These are phyloP conservation scores for Orbilia ellipsospora DNA, from an alignment of 2,329 filamentous ascomycete genomes.

Conservation along the genomic window DNA sequence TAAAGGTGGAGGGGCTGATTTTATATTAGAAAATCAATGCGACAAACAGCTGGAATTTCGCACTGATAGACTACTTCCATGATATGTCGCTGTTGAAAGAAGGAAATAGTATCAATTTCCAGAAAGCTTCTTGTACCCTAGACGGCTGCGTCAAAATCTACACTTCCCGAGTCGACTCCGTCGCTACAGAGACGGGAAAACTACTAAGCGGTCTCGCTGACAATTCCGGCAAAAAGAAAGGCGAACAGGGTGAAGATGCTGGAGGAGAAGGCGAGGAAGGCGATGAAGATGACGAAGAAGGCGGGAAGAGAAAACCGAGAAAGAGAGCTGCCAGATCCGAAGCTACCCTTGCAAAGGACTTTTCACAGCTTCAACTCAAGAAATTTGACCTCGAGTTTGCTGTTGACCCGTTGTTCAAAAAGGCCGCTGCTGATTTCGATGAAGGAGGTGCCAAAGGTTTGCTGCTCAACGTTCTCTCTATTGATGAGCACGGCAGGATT, in stretches of 20 bases:
- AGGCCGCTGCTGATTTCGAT: constrained; percentile 97
- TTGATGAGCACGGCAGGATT: constrained; percentile 89
- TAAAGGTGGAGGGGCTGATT: background rate
- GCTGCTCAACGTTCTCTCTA: constrained; percentile 94
- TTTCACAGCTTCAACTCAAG: constrained; percentile 88
- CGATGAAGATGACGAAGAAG: constrained; percentile 70
- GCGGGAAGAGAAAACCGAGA: constrained; percentile 75
- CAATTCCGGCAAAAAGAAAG: constrained; percentile 75
- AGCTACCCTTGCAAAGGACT: constrained; percentile 89
- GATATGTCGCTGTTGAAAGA: constrained; percentile 98
- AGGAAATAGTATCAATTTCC: constrained; percentile 96
- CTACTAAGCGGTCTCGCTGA: constrained; percentile 92
- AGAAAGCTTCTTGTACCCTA: constrained; percentile 95
- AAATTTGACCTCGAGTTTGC: constrained; percentile 98
- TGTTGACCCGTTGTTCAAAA: constrained; percentile 98
- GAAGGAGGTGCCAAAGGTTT: constrained; percentile 97
- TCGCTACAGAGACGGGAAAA: constrained; percentile 96
- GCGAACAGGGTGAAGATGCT: constrained; percentile 73
- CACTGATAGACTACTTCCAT: constrained; percentile 99
- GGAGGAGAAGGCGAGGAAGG: constrained; percentile 71
- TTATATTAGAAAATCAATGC: constrained; percentile 84
- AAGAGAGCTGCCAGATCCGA: constrained; percentile 71
- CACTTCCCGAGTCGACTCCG: constrained; percentile 96
- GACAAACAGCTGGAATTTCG: constrained; percentile 98
- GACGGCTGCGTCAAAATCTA: constrained; percentile 99